phyloP scores from a whole-genome alignment of 345 rosid species.

The Brassica rapa region DNA sequence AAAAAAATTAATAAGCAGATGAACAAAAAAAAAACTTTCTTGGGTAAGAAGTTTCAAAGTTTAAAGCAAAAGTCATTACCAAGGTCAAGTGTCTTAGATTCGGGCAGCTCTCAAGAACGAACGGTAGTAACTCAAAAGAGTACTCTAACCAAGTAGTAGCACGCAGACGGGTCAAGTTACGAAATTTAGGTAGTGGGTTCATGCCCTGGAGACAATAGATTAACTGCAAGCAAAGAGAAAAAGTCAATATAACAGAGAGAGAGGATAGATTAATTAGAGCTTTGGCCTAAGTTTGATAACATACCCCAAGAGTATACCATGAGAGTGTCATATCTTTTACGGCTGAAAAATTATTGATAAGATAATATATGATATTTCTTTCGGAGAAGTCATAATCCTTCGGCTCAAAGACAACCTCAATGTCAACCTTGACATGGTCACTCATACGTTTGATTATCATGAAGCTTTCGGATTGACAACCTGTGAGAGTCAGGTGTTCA shows the following conservation, averaged over 20 bases:
- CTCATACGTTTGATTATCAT: background rate
- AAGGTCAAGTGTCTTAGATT: slow-evolving; percentile 1
- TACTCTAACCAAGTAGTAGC: background rate
- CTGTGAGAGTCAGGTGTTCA: background rate
- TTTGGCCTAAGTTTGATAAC: background rate
- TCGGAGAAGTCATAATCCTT: background rate
- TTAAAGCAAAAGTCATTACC: background rate
- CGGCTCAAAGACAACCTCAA: background rate
- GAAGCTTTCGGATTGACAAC: background rate
- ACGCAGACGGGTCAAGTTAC: background rate
- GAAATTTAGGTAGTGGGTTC: background rate
- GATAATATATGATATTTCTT: background rate
- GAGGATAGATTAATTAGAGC: background rate
- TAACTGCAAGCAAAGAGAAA: background rate
- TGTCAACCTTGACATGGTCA: background rate
- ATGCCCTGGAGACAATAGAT: background rate
- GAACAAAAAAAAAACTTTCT: background rate
- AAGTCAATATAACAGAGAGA: background rate
- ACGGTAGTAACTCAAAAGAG: background rate
- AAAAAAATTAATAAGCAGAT: background rate
- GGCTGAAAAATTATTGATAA: background rate
- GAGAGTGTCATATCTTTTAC: background rate
- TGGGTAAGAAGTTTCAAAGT: background rate
- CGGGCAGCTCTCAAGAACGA: background rate
- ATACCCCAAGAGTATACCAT: background rate